Percentiles rank a stretch among this genome's conserved stretches.
Conservation (phyloP, 2,329 filamentous ascomycete species). For the Paraconiothyrium sp. region DNA sequence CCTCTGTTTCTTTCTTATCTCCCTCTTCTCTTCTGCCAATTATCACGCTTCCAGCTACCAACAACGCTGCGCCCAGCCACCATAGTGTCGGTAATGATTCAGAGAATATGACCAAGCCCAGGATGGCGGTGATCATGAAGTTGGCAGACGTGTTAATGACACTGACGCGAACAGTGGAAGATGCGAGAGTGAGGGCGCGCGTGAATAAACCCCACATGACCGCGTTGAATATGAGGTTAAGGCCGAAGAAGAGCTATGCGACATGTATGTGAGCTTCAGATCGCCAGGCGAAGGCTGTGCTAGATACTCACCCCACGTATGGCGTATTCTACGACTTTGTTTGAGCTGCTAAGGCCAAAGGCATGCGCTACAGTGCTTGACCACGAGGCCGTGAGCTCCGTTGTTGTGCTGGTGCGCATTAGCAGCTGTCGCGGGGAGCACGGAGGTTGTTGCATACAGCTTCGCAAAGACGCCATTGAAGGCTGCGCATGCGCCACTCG, state of each 20-base stretch:
- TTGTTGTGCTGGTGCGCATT: conserved; percentile 62
- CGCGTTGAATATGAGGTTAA: conserved; percentile 79
- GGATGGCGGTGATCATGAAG: conserved; percentile 79
- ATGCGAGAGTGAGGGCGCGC: conserved; percentile 75
- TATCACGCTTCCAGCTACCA: conserved; percentile 81
- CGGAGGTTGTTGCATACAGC: conserved; percentile 64
- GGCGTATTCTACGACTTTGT: conserved; percentile 59
- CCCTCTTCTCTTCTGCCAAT: conserved; percentile 75
- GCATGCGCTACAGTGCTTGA: conserved; percentile 59
- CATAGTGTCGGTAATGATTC: conserved; percentile 77
- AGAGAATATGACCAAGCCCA: conserved; percentile 75
- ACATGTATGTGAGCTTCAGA: not conserved
- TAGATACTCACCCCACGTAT: conserved; percentile 60
- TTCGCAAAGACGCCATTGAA: conserved; percentile 88
- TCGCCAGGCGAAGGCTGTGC: not conserved
- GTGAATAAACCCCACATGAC: conserved; percentile 90
- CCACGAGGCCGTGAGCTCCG: conserved; percentile 65
- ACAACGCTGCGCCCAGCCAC: conserved; percentile 77
- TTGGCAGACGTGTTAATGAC: conserved; percentile 86
- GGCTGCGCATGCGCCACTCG: conserved; percentile 79
- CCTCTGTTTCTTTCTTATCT: conserved; percentile 40
- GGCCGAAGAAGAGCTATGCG: conserved; percentile 73
- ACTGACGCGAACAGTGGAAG: conserved; percentile 80
- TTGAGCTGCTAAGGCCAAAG: conserved; percentile 57
- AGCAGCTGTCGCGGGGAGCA: conserved; percentile 20